Base-by-base conservation (phyloP, 441 rosid genomes). In the Jatropha podagrica region DNA sequence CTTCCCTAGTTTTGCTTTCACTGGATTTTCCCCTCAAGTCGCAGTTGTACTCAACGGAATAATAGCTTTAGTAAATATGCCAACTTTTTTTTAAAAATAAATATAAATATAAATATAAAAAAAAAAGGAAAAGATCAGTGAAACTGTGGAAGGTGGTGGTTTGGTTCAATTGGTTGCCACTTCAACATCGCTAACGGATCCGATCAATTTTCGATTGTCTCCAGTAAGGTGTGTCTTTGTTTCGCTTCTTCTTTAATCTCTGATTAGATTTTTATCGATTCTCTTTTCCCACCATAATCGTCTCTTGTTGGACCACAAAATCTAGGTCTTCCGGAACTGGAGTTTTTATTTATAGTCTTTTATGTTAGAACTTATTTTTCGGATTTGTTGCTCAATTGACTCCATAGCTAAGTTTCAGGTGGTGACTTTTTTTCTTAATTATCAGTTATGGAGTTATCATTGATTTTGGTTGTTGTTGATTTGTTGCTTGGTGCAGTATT, bases 401-500 rank as follows among this genome's bases (percentile, higher is more conserved):
- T 18, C 5, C 14, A 11, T 13, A 4, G 49, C 12, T 32, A 32
- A 1, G 32, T 32, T 23, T 23, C 32, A 32, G 32, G 0, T 32
- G 1, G 32, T 32, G 32, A 32, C 32, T 32, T 32, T 32, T 26
- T 18, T 26, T 40, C n/a, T 32, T 27, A 56, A 27, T 60, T 0
- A 14, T 54, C 27, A 0, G 11, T 54, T 18, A 40, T 17, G 26
- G 32, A n/a, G 12, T 23, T 12, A 10, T 13, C 2, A 55, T 55
- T 63, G n/a, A 62, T 23, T 13, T 46, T 42, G 42, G 54, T 58
- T n/a, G 9, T 40, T 37, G 44, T 38, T 46, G 38, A 23, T 15
- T 74, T 60, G 71, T 54, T 54, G 49, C 20, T 76, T 56, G 41
- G 41, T 49, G 82, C 82, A 69, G 76, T 51, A 7, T 65, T 67